phyloP scores from a whole-genome alignment of 768 basidiomycete genomes.

The Serendipita sp. region DNA sequence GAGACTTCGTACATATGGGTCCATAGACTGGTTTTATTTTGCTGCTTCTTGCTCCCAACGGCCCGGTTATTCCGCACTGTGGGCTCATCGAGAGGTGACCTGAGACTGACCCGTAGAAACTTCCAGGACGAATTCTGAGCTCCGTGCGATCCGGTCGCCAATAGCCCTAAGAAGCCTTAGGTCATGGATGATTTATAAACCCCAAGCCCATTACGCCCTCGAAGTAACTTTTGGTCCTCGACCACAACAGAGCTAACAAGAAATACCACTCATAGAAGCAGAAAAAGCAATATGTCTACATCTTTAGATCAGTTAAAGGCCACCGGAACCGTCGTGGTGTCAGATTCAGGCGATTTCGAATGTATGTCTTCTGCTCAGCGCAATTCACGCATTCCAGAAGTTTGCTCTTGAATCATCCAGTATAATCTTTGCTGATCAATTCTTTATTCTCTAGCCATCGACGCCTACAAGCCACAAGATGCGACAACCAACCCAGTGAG shows the following conservation, averaged over 20 bases:
- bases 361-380: conserved; percentile 23
- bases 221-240: not conserved
- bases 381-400: conserved; percentile 9
- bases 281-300: conserved; percentile 17
- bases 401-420: conserved; percentile 6
- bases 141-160: not conserved
- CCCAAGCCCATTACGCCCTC: conserved; percentile 5
- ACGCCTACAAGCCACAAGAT: conserved; percentile 95
- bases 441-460: conserved; percentile 48
- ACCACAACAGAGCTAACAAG: not conserved
- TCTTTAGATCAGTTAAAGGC: conserved; percentile 48
- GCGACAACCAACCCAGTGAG: conserved; percentile 90
- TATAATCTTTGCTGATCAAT: not conserved
- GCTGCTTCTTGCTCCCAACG: no score
- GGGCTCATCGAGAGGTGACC: no score
- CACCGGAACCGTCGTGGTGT: conserved; percentile 90
- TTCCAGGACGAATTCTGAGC: not conserved
- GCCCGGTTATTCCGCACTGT: no score
- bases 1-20: no score
- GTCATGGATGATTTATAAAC: not conserved
- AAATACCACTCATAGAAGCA: not conserved
- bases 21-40: no score
- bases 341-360: conserved; percentile 94
- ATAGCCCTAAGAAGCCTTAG: not conserved
- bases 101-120: not conserved